Evolutionary conservation across 2,329 filamentous ascomycete species (phyloP), one percentile per base, ranked within the genome.

Genomic region (Pestalotiopsis sp.): DNA sequence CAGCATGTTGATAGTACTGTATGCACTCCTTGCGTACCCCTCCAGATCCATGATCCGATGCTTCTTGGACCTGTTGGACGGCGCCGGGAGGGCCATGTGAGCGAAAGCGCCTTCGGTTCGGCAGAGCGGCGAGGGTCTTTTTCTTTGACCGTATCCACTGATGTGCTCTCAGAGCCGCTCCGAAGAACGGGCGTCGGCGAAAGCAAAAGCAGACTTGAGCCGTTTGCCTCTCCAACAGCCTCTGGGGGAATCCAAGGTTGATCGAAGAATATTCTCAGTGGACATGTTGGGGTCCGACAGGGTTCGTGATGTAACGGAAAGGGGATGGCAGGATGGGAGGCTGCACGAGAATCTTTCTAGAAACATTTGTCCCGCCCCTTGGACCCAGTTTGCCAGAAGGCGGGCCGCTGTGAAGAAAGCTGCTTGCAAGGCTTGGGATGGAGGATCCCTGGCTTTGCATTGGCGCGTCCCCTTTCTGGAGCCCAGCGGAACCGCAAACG

Each of bases 261-360:
- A 27, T n/a, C 27, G 38, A 36, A 27, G 25, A 49, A 49, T 17
- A 12, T 52, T 45, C 20, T 17, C 45, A 41, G 63, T 65, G 63
- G 63, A 23, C 13, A 49, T n/a, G n/a, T 14, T 36, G 52, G n/a
- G 23, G 25, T 17, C 7, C 17, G 25, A 36, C 41, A 58, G 63
- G 63, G 49, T 66, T 56, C 17, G 20, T 56, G 23, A 56, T 56
- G 41, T 56, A 66, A 62, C 59, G 59, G 23, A 39, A 56, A 36
- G 20, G 60, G 41, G 63, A 56, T 57, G 49, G 31, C 31, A 36
- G 31, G 31, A 36, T 36, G 31, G 31, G 17, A n/a, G 12, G 27
- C 64, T 66, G 64, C 64, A 56, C 57, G 45, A 66, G 64, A 66
- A 66, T 59, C 36, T 36, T 66, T 66, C 64, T 66, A 66, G 64